Conservation (phyloP, 345 rosid genomes). For the Acer negundo region DNA sequence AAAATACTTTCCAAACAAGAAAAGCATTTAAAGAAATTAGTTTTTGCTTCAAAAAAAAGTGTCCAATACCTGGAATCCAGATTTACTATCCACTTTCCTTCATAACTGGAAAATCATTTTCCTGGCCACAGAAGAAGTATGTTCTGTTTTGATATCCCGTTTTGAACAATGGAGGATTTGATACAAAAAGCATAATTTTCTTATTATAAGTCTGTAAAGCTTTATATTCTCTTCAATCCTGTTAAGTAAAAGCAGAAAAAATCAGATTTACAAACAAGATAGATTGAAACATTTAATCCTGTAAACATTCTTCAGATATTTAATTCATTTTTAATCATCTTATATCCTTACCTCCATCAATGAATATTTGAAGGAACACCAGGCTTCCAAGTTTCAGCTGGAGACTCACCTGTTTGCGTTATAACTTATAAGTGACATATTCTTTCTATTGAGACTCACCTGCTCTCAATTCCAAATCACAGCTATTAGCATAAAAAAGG, state of each 20-base stretch:
- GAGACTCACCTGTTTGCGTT: background rate
- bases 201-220: background rate
- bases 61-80: conserved; percentile 8
- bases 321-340: no score
- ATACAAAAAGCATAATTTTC: background rate
- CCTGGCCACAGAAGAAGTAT: background rate
- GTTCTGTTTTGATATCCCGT: background rate
- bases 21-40: no score
- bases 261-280: background rate
- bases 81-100: background rate
- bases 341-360: background rate
- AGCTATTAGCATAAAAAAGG: background rate
- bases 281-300: background rate
- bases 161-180: background rate
- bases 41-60: no score
- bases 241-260: background rate
- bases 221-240: background rate
- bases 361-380: background rate
- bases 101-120: background rate
- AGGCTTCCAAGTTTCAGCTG: background rate
- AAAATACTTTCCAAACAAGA: no score
- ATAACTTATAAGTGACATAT: background rate
- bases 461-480: background rate
- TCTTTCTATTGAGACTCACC: background rate
- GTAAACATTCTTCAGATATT: background rate